Evolutionary conservation across 2,329 filamentous ascomycete species (phyloP), one percentile per base, ranked within the genome.

Genomic region (Arthrobotrys musiformis): DNA sequence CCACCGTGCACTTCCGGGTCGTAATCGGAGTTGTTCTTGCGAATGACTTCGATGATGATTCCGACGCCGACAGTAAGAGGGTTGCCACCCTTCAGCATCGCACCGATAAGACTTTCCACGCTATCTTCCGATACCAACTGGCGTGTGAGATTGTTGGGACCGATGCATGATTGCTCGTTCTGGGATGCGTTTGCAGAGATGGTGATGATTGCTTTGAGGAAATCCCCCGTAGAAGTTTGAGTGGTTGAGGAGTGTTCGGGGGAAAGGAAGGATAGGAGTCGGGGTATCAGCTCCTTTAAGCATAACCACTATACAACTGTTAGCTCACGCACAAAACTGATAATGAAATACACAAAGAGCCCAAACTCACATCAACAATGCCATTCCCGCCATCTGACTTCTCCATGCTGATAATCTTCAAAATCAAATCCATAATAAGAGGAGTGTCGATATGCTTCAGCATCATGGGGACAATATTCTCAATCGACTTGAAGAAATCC

Each of bases 11-110:
- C 92, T 80, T 98, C 95, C 0, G 95, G 91, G 81, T 99, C 95
- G 83, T 99, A 99, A 84, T 99, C 95, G 0, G 95, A 98, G 83
- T 99, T 99, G 84, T 99, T 99, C 85, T 99, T 99, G 77, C 95
- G 89, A 82, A 99, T 99, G 52, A 99, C 95, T 84, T 99, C 95
- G 79, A 99, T 99, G 35, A 99, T 89, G 81, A 98, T 97, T 19
- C 95, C 95, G 9, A 99, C 95, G 60, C 95, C 95, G 15, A 98
- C 96, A 0, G 94, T 98, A 73, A 99, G 85, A 4, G 95, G 92
- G 81, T 99, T 98, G 26, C 95, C 95, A 42, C 95, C 95, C 62
- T 90, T 88, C 13, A 98, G 88, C 95, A 99, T 99, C 81, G 94
- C 93, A 13, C 88, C 86, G 75, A 98, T 93, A n/a, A 99, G 88